phyloP scores from a whole-genome alignment of 345 rosid species.

The Xanthoceras sorbifolium region DNA sequence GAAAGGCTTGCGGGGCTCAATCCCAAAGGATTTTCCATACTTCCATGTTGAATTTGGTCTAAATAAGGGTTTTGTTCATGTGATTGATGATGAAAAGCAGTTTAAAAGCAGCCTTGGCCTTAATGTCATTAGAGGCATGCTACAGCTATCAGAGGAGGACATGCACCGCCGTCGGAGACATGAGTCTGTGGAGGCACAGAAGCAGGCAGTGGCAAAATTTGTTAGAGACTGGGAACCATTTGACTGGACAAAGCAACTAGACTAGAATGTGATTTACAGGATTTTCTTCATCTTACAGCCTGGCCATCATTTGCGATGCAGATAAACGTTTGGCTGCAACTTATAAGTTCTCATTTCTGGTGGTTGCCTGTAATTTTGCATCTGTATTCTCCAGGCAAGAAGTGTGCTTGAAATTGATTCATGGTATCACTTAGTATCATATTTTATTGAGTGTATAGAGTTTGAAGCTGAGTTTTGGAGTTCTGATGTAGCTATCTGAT shows the following conservation, averaged over 20 bases:
- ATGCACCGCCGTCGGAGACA: constrained; percentile 74
- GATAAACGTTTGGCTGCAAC: background rate
- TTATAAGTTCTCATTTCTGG: background rate
- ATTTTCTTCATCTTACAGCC: background rate
- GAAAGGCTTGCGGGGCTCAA: constrained; percentile 81
- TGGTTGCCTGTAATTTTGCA: background rate
- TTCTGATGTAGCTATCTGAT: background rate
- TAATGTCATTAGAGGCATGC: constrained; percentile 90
- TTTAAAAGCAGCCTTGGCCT: constrained; percentile 83
- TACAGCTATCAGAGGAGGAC: constrained; percentile 76
- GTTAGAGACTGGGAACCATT: constrained; percentile 73
- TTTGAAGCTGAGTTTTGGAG: background rate
- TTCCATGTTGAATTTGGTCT: constrained; percentile 93
- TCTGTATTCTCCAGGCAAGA: background rate
- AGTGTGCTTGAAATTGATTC: background rate
- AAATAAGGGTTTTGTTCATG: constrained; percentile 82
- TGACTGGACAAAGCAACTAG: constrained; percentile 93
- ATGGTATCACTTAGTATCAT: background rate
- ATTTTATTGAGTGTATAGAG: background rate
- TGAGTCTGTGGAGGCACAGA: constrained; percentile 69
- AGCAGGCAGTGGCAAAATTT: constrained; percentile 59
- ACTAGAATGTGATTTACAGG: constrained; percentile 25
- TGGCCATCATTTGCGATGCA: background rate
- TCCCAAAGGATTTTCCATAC: constrained; percentile 90
- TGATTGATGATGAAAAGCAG: constrained; percentile 87